Percentiles rank a stretch among this genome's conserved stretches.
These are phyloP conservation scores for Graphilbum sp. DNA, from an alignment of 2,329 filamentous ascomycete species.

Conservation along the genomic window DNA sequence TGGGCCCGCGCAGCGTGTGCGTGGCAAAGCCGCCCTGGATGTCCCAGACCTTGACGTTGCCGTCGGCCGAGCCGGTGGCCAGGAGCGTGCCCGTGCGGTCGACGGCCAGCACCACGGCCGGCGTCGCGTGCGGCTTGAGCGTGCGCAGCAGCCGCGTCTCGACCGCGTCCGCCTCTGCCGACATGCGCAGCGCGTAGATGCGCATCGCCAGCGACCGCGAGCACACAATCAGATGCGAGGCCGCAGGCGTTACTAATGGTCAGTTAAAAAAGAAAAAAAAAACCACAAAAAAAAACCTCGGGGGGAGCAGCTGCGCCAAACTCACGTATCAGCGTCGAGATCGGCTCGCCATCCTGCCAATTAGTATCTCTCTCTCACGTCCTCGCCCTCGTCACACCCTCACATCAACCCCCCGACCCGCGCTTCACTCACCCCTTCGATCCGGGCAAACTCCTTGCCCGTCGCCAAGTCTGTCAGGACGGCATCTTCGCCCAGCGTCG, in stretches of 20 bases:
- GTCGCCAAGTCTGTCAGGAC: slow-evolving; percentile 73
- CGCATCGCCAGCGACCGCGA: slow-evolving; percentile 94
- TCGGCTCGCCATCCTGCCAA: slow-evolving; percentile 55
- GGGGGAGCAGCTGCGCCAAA: too few species aligned
- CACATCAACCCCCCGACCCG: not conserved
- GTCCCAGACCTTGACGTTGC: slow-evolving; percentile 93
- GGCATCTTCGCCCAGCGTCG: slow-evolving; percentile 82
- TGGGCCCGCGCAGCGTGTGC: slow-evolving; percentile 87
- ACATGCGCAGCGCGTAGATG: slow-evolving; percentile 58
- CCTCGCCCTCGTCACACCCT: not conserved
- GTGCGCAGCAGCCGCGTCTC: slow-evolving; percentile 57
- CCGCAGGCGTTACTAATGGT: slow-evolving; percentile 62
- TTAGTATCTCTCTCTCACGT: not conserved
- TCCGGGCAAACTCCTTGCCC: slow-evolving; percentile 63
- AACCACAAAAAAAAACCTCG: too few species aligned
- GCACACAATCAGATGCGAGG: slow-evolving; percentile 75
- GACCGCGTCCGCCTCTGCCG: slow-evolving; percentile 38
- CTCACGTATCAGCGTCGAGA: slow-evolving; percentile 48
- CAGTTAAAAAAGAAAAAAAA: too few species aligned
- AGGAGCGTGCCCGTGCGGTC: slow-evolving; percentile 80
- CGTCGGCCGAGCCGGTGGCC: slow-evolving; percentile 85
- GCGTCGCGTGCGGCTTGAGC: slow-evolving; percentile 77
- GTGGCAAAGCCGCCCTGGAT: slow-evolving; percentile 79
- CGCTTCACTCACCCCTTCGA: slow-evolving; percentile 75
- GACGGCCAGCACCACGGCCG: slow-evolving; percentile 71